A percentile compares a stretch with the other conserved stretches of the same genome.
Conservation (phyloP, 768 basidiomycete species). For the Lactarius psammicola region DNA sequence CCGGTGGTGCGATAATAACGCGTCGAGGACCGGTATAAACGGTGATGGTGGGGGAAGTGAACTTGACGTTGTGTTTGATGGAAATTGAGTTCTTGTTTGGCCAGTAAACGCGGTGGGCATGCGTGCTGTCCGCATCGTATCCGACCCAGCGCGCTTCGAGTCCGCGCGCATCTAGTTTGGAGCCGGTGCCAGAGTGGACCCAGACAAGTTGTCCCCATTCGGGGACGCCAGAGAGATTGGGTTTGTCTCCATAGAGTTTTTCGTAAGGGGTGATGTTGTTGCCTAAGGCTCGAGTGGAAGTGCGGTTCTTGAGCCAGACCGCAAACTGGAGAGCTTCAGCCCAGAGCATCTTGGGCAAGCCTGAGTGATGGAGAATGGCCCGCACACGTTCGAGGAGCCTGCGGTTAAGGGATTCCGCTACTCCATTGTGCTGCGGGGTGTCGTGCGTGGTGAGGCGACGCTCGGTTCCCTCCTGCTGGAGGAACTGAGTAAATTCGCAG, state of each 20-base stretch:
- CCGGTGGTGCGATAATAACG: too few species aligned
- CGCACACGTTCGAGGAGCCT: not conserved
- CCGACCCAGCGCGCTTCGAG: slow-evolving; percentile 37
- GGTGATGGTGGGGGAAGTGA: accelerated
- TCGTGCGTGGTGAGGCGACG: not conserved
- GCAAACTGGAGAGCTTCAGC: slow-evolving; percentile 30
- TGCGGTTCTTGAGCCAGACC: slow-evolving; percentile 13
- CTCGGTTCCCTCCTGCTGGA: too few species aligned
- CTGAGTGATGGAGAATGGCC: not conserved
- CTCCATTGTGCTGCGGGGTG: slow-evolving; percentile 3
- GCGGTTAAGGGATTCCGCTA: not conserved
- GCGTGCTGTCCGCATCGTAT: slow-evolving; percentile 34
- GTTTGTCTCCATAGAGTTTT: slow-evolving; percentile 30
- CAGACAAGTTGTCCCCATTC: slow-evolving; percentile 25
- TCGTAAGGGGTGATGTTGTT: slow-evolving; percentile 33
- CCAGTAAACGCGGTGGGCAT: slow-evolving; percentile 39
- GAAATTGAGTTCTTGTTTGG: slow-evolving; percentile 30
- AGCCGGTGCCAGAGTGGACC: slow-evolving; percentile 16
- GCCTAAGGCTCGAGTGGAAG: slow-evolving; percentile 27
- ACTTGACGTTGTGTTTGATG: slow-evolving; percentile 33
- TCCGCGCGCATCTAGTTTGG: slow-evolving; percentile 26
- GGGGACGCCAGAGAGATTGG: slow-evolving; percentile 28
- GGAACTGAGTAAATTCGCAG: not conserved
- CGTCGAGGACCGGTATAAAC: not conserved
- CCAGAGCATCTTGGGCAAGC: slow-evolving; percentile 33